Percentiles rank a stretch among this genome's conserved stretches.
Evolutionary conservation across 139 green algal species (phyloP).

Genomic region (Coccomyxa sp.): DNA sequence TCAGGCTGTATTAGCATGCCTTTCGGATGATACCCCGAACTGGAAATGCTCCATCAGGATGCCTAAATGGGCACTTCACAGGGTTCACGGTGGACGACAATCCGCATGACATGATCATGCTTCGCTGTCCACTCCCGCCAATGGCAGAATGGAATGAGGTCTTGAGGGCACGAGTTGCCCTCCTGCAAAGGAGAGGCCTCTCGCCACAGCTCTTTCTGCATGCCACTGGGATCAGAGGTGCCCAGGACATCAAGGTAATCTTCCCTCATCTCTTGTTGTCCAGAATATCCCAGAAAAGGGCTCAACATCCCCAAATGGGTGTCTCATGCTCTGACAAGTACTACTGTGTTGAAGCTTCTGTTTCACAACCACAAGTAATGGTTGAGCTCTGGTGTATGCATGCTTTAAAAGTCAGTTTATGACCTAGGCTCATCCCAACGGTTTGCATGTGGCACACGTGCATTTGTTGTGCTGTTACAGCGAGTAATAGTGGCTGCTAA

Average conservation of each 20-base stretch:
- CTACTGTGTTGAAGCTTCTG: background rate
- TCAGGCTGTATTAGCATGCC: too few relatives aligned
- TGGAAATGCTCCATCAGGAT: background rate
- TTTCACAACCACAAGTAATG: background rate
- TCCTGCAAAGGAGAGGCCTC: conserved; percentile 25
- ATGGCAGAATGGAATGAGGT: conserved; percentile 43
- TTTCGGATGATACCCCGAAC: background rate
- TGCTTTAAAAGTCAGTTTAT: background rate
- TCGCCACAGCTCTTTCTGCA: conserved; percentile 55
- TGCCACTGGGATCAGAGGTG: background rate
- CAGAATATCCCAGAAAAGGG: background rate
- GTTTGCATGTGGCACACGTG: background rate
- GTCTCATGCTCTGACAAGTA: background rate
- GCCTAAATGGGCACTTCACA: background rate
- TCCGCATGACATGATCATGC: conserved; percentile 64
- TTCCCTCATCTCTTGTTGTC: background rate
- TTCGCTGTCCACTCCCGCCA: conserved; percentile 55
- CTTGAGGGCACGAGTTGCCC: conserved; percentile 24
- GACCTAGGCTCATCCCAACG: too few relatives aligned
- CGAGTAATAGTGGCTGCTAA: background rate
- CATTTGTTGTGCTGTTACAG: background rate
- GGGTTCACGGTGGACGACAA: conserved; percentile 63
- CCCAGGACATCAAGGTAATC: background rate
- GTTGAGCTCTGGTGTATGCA: background rate
- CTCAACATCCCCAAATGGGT: background rate